phyloP scores from a whole-genome alignment of 768 basidiomycete species.

The Cystofilobasidium bisporidii region DNA sequence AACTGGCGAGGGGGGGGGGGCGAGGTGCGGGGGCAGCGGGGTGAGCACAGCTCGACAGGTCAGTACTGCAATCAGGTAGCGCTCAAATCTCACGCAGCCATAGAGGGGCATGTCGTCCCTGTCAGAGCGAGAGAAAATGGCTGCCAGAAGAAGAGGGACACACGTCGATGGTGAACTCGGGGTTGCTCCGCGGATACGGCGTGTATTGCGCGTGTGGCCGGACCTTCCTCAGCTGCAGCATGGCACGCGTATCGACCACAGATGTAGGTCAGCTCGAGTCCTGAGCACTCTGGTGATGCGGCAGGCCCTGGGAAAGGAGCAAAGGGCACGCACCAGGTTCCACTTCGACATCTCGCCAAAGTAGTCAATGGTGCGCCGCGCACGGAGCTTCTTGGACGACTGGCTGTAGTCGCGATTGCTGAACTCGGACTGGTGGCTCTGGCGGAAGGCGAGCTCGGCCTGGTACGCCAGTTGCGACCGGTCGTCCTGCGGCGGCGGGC shows the following conservation, averaged over 20 bases:
- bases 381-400: constrained; percentile 72
- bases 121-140: constrained; percentile 35
- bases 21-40: no score
- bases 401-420: constrained; percentile 10
- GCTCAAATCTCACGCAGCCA: no score
- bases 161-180: constrained; percentile 62
- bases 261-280: not conserved
- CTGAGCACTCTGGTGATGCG: no score
- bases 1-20: constrained; percentile 48
- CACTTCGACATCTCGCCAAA: constrained; percentile 79
- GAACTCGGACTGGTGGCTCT: constrained; percentile 15
- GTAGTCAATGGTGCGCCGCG: constrained; percentile 89
- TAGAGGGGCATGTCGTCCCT: no score
- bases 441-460: constrained; percentile 25
- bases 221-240: constrained; percentile 39
- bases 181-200: constrained; percentile 20
- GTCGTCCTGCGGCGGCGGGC: constrained; percentile 21
- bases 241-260: no score
- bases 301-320: not conserved
- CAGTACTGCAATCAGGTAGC: no score
- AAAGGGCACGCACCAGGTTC: constrained; percentile 54
- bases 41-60: no score
- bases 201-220: constrained; percentile 66
- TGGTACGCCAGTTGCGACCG: constrained; percentile 19
- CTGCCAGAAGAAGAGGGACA: constrained; percentile 31